Evolutionary conservation across 169 alveolate genomes (phyloP).

Genomic region (Cryptosporidium viatorum): DNA sequence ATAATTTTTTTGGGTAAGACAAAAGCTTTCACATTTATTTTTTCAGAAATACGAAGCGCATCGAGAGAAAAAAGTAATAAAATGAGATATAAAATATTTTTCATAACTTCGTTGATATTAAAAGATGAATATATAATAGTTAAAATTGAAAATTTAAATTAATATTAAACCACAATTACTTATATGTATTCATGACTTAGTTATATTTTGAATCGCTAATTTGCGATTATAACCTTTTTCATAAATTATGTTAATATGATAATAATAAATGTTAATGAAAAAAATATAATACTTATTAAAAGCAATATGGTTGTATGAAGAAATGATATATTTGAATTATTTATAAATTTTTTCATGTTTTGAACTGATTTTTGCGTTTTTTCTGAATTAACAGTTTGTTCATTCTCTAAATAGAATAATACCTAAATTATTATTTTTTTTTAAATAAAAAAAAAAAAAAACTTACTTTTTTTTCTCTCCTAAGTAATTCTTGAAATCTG

Average conservation of each 20-base stretch:
- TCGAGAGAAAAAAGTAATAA: not conserved
- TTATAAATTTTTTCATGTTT: conserved; percentile 21
- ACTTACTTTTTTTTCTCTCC: conserved; percentile 62
- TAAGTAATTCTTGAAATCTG: conserved; percentile 38
- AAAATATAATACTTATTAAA: conserved; percentile 14
- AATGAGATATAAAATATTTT: not conserved
- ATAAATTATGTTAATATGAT: conserved; percentile 23
- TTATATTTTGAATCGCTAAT: not conserved
- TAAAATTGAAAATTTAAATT: not conserved
- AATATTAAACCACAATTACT: not conserved
- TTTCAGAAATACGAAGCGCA: not conserved
- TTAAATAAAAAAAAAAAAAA: not conserved
- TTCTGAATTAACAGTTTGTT: conserved; percentile 14
- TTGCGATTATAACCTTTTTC: conserved; percentile 11
- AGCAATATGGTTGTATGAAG: conserved; percentile 7
- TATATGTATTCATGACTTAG: conserved; percentile 12
- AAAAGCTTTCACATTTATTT: not conserved
- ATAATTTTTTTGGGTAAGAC: not conserved
- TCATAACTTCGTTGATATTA: conserved; percentile 3
- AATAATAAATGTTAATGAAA: conserved; percentile 17
- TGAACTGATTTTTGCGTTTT: conserved; percentile 38
- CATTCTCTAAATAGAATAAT: conserved; percentile 14
- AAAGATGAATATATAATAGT: too few relatives aligned
- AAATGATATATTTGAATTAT: conserved; percentile 12
- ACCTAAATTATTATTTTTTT: conserved; percentile 10